Percentiles rank a stretch among this genome's conserved stretches.
These are phyloP conservation scores for Candida parachauliodes DNA, from an alignment of 805 yeast species.

Conservation along the genomic window DNA sequence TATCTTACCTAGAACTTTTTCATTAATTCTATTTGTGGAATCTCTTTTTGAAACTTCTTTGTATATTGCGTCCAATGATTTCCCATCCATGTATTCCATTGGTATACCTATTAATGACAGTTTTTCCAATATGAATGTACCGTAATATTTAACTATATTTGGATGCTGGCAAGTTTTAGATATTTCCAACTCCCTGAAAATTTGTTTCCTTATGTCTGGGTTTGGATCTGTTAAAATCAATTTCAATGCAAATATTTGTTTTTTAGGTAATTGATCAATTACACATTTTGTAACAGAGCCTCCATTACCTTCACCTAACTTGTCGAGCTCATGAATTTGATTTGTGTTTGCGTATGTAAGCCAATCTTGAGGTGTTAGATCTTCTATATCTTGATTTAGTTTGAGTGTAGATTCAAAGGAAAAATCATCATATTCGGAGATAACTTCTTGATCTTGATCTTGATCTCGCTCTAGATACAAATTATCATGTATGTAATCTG, in stretches of 20 bases:
- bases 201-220: slow-evolving; percentile 86
- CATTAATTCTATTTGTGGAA: slow-evolving; percentile 82
- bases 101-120: slow-evolving; percentile 84
- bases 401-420: slow-evolving; percentile 2
- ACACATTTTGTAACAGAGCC: slow-evolving; percentile 84
- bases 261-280: slow-evolving; percentile 31
- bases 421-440: slow-evolving; percentile 2
- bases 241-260: slow-evolving; percentile 77
- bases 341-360: slow-evolving; percentile 51
- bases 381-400: slow-evolving; percentile 26
- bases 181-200: slow-evolving; percentile 84
- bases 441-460: slow-evolving; percentile 14
- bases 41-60: slow-evolving; percentile 61
- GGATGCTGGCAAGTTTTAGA: slow-evolving; percentile 79
- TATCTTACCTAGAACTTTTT: slow-evolving; percentile 85
- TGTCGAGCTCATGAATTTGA: slow-evolving; percentile 63
- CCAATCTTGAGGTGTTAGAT: slow-evolving; percentile 74
- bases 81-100: slow-evolving; percentile 97
- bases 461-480: not conserved
- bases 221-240: slow-evolving; percentile 72
- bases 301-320: slow-evolving; percentile 91
- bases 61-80: slow-evolving; percentile 87
- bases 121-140: slow-evolving; percentile 78
- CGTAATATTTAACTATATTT: slow-evolving; percentile 87
- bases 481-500: slow-evolving; percentile 30